Evolutionary conservation across 164 flowering plant species (phyloP), one percentile per base, ranked within the genome.

Genomic region (Saururus chinensis): DNA sequence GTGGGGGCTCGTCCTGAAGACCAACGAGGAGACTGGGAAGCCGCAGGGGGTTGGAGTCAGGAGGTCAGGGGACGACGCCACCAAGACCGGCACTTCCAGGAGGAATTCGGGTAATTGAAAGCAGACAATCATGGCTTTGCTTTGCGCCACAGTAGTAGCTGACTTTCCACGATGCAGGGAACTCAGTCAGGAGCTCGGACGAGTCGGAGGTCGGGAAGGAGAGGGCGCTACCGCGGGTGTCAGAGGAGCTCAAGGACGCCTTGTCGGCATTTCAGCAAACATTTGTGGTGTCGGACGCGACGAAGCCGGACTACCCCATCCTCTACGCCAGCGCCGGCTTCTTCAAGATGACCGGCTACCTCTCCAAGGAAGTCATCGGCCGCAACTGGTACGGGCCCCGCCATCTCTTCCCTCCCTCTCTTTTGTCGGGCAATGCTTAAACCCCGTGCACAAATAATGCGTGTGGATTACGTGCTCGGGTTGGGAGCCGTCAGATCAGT

Each of bases 251-350:
- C 42, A 89, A 79, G 67, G 92, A 93, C 45, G 98, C 96, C 9
- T 57, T 93, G 65, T 93, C 96, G 1, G 64, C 97, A 11, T 93
- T 93, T 61, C 98, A 89, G 58, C 98, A 93, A 65, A 93, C 98
- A 23, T 93, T 93, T 61, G 98, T 93, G 42, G 98, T 93, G 37
- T 85, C 98, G 19, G 98, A 93, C 66, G 98, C 97, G 0, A 85
- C 95, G 42, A 85, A 85, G 69, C 87, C 96, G 16, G 95, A 89
- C 67, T 81, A 64, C 52, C 98, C 98, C 1, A 86, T 93, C 19
- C 22, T 93, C 84, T 93, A 89, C 69, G 98, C 98, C 10, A 93
- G 98, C 66, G 96, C 90, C 60, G 98, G 98, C 16, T 93, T 93
- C 74, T 93, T 93, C 69, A 93, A 84, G 76, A 89, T 93, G 98